These are phyloP conservation scores for Fraxinus latifolia DNA, from an alignment of 305 asterid genomes.

Conservation along the genomic window DNA sequence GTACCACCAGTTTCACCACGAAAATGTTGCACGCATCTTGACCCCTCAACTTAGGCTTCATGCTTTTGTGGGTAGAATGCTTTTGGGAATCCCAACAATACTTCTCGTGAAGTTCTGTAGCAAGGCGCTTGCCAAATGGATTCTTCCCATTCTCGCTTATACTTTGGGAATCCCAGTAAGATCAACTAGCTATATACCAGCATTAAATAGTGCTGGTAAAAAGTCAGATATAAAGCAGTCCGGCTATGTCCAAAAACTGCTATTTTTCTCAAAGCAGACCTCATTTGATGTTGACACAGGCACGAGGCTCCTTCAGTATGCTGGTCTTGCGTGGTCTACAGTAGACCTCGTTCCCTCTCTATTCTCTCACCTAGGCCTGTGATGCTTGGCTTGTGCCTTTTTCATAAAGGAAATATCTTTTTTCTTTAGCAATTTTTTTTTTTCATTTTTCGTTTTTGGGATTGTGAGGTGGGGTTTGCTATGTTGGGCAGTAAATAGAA, in stretches of 20 bases:
- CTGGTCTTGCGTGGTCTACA: conserved; percentile 94
- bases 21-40: conserved; percentile 61
- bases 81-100: conserved; percentile 77
- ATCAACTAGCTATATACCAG: conserved; percentile 71
- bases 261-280: conserved; percentile 59
- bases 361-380: conserved; percentile 59
- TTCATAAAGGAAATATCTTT: not conserved
- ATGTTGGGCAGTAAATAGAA: not conserved
- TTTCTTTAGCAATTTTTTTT: not conserved
- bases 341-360: conserved; percentile 93
- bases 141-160: conserved; percentile 77
- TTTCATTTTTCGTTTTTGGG: not conserved
- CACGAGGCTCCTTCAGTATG: conserved; percentile 84
- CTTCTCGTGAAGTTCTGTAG: conserved; percentile 79
- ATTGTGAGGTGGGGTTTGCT: not conserved
- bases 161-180: conserved; percentile 76
- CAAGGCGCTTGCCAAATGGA: conserved; percentile 88
- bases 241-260: conserved; percentile 59
- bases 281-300: conserved; percentile 87
- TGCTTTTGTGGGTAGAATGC: conserved; percentile 62
- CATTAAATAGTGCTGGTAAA: conserved; percentile 46
- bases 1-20: conserved; percentile 84
- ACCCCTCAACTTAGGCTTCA: conserved; percentile 56
- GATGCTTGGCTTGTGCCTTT: conserved; percentile 29
- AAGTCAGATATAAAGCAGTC: conserved; percentile 55